A percentile compares a stretch with the other conserved stretches of the same genome.
phyloP scores from a whole-genome alignment of 306 rosid genomes.

The Quercus mongolica region DNA sequence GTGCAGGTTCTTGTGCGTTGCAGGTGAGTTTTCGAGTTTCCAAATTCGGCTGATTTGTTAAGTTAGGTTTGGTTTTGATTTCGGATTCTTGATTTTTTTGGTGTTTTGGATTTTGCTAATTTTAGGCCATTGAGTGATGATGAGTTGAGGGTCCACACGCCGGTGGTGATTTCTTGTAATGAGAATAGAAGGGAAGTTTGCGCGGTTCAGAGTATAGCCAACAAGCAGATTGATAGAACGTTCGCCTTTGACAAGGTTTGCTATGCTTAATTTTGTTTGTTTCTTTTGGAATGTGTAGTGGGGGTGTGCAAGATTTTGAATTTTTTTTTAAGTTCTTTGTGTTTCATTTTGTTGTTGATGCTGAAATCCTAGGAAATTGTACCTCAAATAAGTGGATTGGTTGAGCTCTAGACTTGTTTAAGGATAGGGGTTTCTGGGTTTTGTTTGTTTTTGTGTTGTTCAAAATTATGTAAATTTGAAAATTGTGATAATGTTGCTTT shows the following conservation, averaged over 20 bases:
- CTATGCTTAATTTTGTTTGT: neutral
- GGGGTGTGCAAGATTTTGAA: neutral
- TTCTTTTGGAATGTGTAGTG: neutral
- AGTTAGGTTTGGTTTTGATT: constrained; percentile 7
- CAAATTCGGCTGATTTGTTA: constrained; percentile 6
- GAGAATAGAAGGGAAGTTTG: constrained; percentile 78
- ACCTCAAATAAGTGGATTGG: neutral
- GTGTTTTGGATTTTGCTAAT: constrained; percentile 19
- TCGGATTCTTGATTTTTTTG: neutral
- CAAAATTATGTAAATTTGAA: neutral
- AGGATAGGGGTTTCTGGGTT: neutral
- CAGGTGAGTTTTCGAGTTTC: constrained; percentile 54
- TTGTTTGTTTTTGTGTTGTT: constrained; percentile 6
- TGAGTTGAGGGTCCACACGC: constrained; percentile 78
- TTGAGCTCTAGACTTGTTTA: neutral
- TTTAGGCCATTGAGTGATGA: constrained; percentile 95
- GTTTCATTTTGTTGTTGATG: neutral
- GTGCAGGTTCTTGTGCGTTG: constrained; percentile 97
- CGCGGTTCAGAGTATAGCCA: constrained; percentile 91
- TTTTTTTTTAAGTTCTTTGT: neutral
- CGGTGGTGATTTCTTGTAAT: constrained; percentile 87
- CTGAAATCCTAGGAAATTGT: neutral
- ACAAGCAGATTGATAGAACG: constrained; percentile 98
- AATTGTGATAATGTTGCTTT: constrained; percentile 11
- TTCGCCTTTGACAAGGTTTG: constrained; percentile 88